Base-by-base conservation (phyloP, 2,329 filamentous ascomycete species). In the Pseudogymnoascus destructans region DNA sequence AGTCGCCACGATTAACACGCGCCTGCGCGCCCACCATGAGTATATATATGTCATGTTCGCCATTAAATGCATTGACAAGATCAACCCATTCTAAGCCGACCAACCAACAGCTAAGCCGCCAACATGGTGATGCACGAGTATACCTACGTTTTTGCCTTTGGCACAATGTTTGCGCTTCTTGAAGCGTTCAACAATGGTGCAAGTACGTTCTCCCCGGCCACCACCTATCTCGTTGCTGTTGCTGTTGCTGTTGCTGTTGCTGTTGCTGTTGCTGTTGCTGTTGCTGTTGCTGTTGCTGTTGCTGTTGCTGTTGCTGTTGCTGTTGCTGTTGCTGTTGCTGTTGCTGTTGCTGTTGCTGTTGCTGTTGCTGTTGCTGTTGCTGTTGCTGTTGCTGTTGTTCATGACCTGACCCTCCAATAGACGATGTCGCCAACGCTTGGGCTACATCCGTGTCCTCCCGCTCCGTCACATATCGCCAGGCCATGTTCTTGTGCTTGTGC, bases 371-470 rank as follows among this genome's bases (percentile, higher is more conserved):
- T 30, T 21, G 40, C 5, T 38, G 11, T 30, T 11, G 9, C 5
- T 11, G 10, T 30, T 27, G 7, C 9, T 30, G 27, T 30, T 21
- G 40, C 5, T 38, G 3, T 40, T 10, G 3, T 8, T 55, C 57
- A 15, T 58, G 19, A 32, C 9, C 27, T 55, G 23, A 33, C 23
- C 5, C 17, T 46, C 13, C 5, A 13, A 30, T 52, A 85, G 82
- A 90, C 72, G 87, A 91, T 85, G 87, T 92, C 59, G 87, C 87
- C 68, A 92, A 92, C 73, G 75, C 87, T 56, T 91, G 86, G 84
- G 87, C 87, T 6, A 91, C 87, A 65, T 85, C 81, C 66, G 86
- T 91, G 60, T 90, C 87, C 17, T 90, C 87, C n/a, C 75, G 87
- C 58, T 90, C 87, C 63, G 77, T 89, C 66, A 76, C 82, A 1